Base-by-base conservation (phyloP, 179 eudicot genomes). In the Silene noctiflora region DNA sequence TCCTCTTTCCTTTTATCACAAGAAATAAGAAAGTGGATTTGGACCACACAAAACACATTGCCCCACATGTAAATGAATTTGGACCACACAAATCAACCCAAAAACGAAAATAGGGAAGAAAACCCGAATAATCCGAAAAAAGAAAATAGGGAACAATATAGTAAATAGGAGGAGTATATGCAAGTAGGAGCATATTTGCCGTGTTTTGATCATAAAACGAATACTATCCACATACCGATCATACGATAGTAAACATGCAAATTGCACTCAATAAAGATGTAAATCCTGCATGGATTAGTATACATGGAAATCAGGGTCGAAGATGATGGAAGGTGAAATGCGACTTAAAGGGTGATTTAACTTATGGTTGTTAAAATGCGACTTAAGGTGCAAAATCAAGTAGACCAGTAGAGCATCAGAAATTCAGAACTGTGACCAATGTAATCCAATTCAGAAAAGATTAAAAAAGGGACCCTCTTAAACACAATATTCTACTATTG, bases 401-500 rank as follows among this genome's bases (percentile, higher is more conserved):
- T 75, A 31, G 75, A 71, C 69, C 67, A 74, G 58, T 69, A 21
- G 70, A 75, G 75, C 72, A 75, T 70, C 61, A 66, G 46, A 79
- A 51, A n/a, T 60, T 65, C 39, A 71, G 59, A 75, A 51, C 44
- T 60, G 71, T 59, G 65, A 46, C 71, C 39, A 81, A 10, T 53
- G 79, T 69, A 68, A 75, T 78, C 81, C 76, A 75, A 71, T 70
- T 21, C 60, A 78, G 66, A 78, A 78, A 78, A 59, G 44, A 58
- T 56, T 72, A 75, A 64, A 59, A 8, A 4, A 67, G 74, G 75
- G 66, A 24, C 77, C 79, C 82, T 27, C 46, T 0, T 0, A 75
- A 65, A 71, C 77, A 71, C 74, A 22, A 71, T 82, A 71, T 71
- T 75, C 77, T 78, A 78, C 77, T 51, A 82, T 75, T 77, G 81